phyloP scores from a whole-genome alignment of 352 stramenopile species.

The Sclerospora graminicola region DNA sequence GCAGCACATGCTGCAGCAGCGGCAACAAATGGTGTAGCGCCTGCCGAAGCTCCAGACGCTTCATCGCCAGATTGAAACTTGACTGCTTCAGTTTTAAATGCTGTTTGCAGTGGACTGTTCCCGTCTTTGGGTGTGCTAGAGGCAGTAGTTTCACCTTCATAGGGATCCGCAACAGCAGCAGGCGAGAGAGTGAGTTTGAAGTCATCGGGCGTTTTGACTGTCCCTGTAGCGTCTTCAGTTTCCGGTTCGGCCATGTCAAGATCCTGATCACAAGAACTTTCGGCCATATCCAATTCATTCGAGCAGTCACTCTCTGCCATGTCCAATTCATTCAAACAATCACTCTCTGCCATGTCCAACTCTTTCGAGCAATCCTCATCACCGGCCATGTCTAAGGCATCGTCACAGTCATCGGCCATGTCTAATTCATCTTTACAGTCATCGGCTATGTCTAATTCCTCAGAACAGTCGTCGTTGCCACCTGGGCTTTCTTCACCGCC shows the following conservation, averaged over 20 bases:
- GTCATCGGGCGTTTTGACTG: too few relatives aligned
- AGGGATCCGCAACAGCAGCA: not conserved
- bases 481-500: too few relatives aligned
- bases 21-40: conserved; percentile 17
- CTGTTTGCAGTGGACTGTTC: too few relatives aligned
- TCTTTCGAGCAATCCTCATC: conserved; percentile 13
- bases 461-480: not conserved
- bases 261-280: conserved; percentile 19
- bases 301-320: conserved; percentile 17
- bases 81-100: conserved; percentile 26
- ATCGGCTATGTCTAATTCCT: not conserved
- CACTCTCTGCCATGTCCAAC: conserved; percentile 1
- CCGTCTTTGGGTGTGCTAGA: too few relatives aligned
- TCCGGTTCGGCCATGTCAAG: conserved; percentile 11
- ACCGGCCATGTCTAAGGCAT: not conserved
- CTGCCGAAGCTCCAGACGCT: not conserved
- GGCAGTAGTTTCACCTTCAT: conserved; percentile 3
- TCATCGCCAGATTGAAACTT: conserved; percentile 28
- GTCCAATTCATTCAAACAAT: conserved; percentile 17
- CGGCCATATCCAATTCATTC: conserved; percentile 21
- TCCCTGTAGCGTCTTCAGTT: not conserved
- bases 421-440: too few relatives aligned
- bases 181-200: not conserved
- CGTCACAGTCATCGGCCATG: not conserved
- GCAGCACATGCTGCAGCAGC: conserved; percentile 29